Evolutionary conservation across 2,329 filamentous ascomycete genomes (phyloP), one percentile per base, ranked within the genome.

Genomic region (Ophiostoma triangulosporum): DNA sequence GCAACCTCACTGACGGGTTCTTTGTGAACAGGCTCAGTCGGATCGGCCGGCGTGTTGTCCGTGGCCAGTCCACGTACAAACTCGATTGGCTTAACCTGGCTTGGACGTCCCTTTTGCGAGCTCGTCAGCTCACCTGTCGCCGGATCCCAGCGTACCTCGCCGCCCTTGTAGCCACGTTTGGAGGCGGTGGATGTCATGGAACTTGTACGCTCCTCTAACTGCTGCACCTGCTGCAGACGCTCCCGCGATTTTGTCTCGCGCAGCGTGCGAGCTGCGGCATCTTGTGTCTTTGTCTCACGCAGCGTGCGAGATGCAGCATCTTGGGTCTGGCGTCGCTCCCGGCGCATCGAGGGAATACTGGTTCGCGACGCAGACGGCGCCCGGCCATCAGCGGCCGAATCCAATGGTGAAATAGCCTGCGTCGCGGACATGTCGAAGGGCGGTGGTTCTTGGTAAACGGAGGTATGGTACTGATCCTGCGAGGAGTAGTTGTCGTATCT

Each of bases 81-180:
- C 54, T 74, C 69, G 31, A 74, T 73, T 17, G 81, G 77, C 56
- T 74, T 77, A 26, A 77, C 73, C 56, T 78, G 77, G 36, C 74
- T 74, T 26, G 75, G 69, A 55, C 73, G 77, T 14, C 80, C 80
- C 48, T 69, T 73, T 20, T 73, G 66, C 53, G 69, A 75, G n/a
- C 70, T 74, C 5, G 78, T 82, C 36, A 80, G 77, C 61, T 86
- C 82, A 8, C 80, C 82, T 3, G 83, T 83, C 62, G 77, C 78
- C 48, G 76, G 76, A 66, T 87, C 81, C 81, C 81, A 85, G 58
- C 72, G 69, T 22, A 72, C 73, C 56, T 75, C 71, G 50, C 66
- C 64, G 31, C 63, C 63, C 46, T 65, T 62, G 33, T 61, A 61
- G n/a, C 57, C 56, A 6, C 58, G 57, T 24, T 26, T 54, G 2